Base-by-base conservation (phyloP, 2,329 filamentous ascomycete species). In the Blumeria hordei region DNA sequence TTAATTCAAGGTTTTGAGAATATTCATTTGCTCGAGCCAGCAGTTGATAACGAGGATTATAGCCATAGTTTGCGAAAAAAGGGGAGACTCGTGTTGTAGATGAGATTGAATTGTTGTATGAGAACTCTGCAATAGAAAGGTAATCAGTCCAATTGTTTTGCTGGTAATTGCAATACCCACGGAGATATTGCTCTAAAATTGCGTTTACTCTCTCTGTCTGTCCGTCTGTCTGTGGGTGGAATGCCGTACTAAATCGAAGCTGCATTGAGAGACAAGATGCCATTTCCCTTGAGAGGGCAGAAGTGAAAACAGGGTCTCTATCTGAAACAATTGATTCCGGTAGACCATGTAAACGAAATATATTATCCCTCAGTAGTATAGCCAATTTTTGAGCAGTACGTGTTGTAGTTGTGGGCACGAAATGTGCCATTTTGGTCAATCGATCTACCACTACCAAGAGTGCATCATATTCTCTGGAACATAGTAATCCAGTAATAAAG, bases 81-180 rank as follows among this genome's bases (percentile, higher is more conserved):
- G 6, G 49, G 10, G 16, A 10, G 28, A 32, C 11, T 8, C 21
- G 14, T 51, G 36, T 55, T 1, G 16, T n/a, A 9, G 54, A 12
- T 1, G 45, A 49, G 28, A 34, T n/a, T 4, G 12, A 14, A 36
- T 37, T 59, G 16, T 57, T 58, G 32, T 54, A 55, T 33, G 34
- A 16, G 11, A 59, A 59, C 21, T 59, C 4, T 28, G 21, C 54
- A 4, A 57, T 16, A 4, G 35, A 36, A 11, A 57, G 33, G 5
- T 55, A 41, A 33, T 54, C 12, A 16, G 53, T 44, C 54, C 49
- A 57, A 14, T 58, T 53, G 16, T 58, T 35, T 18, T 58, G 18
- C 14, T 53, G 34, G 41, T 58, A 50, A 8, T 55, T 57, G 9
- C 56, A 39, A 54, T 58, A 58, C 12, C 18, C 53, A n/a, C 44